A percentile compares a stretch with the other conserved stretches of the same genome.
phyloP scores from a whole-genome alignment of 495 filamentous ascomycete genomes.

The Xylona heveae region DNA sequence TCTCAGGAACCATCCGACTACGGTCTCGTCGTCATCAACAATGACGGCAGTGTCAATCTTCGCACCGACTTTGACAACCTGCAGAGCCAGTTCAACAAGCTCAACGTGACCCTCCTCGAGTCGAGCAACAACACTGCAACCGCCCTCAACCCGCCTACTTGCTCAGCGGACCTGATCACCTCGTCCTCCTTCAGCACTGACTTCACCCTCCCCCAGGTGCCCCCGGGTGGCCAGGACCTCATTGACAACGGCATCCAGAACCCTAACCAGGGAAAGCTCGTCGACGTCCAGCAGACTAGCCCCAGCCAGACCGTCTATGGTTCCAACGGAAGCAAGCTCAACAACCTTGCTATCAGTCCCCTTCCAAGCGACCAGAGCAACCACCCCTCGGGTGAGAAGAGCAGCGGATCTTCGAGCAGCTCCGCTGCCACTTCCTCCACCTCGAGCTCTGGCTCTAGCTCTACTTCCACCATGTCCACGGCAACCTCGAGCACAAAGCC shows the following conservation, averaged over 20 bases:
- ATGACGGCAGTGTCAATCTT: slow-evolving; percentile 40
- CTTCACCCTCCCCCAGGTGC: slow-evolving; percentile 47
- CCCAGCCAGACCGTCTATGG: slow-evolving; percentile 32
- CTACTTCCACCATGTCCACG: no score
- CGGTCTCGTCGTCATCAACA: slow-evolving; percentile 51
- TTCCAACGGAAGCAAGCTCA: slow-evolving; percentile 28
- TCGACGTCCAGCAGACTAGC: slow-evolving; percentile 28
- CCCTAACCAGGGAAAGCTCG: slow-evolving; percentile 31
- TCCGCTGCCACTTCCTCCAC: background rate
- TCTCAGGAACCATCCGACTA: slow-evolving; percentile 51
- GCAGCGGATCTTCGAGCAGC: slow-evolving; percentile 2
- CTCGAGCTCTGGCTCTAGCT: background rate
- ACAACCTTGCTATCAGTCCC: slow-evolving; percentile 28
- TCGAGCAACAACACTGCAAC: slow-evolving; percentile 30
- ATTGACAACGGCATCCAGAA: slow-evolving; percentile 35
- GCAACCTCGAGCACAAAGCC: no score
- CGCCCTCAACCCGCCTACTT: slow-evolving; percentile 29
- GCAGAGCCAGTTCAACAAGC: slow-evolving; percentile 44
- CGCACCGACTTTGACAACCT: slow-evolving; percentile 58
- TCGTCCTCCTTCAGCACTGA: slow-evolving; percentile 40
- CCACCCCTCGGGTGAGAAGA: slow-evolving; percentile 23
- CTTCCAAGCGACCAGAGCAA: slow-evolving; percentile 30
- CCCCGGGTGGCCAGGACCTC: slow-evolving; percentile 26
- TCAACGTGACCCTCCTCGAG: slow-evolving; percentile 45
- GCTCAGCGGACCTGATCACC: slow-evolving; percentile 40